phyloP scores from a whole-genome alignment of 1,284 basidiomycete genomes.

The Wallemia hederae region DNA sequence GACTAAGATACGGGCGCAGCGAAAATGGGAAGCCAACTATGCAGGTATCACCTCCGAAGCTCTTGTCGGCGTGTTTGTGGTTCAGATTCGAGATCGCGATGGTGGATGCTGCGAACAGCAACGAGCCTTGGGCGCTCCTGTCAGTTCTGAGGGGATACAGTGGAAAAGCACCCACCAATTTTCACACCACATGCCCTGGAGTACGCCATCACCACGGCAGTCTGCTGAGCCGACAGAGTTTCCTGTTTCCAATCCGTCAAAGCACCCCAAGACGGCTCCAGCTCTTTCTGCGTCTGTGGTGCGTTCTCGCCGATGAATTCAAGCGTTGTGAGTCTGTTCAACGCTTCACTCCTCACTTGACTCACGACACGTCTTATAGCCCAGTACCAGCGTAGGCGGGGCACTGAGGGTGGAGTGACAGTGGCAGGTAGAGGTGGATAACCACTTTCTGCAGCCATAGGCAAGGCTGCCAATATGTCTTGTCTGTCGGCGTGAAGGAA shows the following conservation, averaged over 20 bases:
- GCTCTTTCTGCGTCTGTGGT: neutral
- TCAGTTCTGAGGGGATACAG: too few relatives aligned
- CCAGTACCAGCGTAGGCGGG: neutral
- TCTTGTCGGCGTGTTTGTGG: neutral
- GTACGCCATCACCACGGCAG: neutral
- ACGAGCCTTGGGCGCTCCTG: neutral
- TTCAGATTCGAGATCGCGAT: neutral
- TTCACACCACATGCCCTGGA: neutral
- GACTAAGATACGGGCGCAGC: neutral
- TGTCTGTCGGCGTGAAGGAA: neutral
- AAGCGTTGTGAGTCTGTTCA: neutral
- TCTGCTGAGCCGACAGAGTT: neutral
- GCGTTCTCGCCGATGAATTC: neutral
- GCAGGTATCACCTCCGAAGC: neutral
- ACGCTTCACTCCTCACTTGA: neutral
- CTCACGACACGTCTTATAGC: neutral
- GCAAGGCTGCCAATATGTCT: neutral
- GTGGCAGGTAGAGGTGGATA: neutral
- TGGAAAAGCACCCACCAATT: neutral
- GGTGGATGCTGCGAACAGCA: neutral
- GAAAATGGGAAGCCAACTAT: neutral
- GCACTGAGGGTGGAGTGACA: neutral
- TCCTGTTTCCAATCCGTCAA: neutral
- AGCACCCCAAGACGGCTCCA: neutral
- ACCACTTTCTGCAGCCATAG: neutral